phyloP scores from a whole-genome alignment of 768 basidiomycete species.

The Agrocybe praecox region DNA sequence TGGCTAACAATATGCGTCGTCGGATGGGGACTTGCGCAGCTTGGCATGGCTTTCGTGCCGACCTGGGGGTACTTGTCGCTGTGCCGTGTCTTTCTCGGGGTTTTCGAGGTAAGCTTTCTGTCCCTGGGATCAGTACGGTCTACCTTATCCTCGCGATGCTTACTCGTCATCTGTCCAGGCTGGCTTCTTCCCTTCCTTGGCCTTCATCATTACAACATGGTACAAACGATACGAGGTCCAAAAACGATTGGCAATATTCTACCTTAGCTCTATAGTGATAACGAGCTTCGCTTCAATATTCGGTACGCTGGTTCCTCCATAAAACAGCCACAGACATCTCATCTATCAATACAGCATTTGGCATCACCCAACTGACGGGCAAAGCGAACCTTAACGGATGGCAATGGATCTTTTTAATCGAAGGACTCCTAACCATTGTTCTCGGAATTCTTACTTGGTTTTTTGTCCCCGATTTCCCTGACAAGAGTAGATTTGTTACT shows the following conservation, averaged over 20 bases:
- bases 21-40: slow-evolving; percentile 31
- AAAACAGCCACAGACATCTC: slow-evolving; percentile 22
- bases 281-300: slow-evolving; percentile 17
- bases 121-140: neutral
- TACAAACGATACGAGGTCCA: slow-evolving; percentile 25
- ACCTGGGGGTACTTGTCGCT: slow-evolving; percentile 29
- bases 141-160: neutral
- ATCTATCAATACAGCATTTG: slow-evolving; percentile 24
- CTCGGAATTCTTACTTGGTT: slow-evolving; percentile 31
- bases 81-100: slow-evolving; percentile 29
- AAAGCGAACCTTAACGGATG: slow-evolving; percentile 32
- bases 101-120: slow-evolving; percentile 27
- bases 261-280: slow-evolving; percentile 20
- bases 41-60: slow-evolving; percentile 34
- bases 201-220: slow-evolving; percentile 24
- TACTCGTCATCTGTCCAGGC: slow-evolving; percentile 4
- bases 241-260: slow-evolving; percentile 24
- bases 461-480: slow-evolving; percentile 37
- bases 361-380: slow-evolving; percentile 27
- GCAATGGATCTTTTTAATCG: slow-evolving; percentile 38
- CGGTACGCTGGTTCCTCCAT: slow-evolving; percentile 13
- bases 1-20: slow-evolving; percentile 28
- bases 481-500: slow-evolving; percentile 35
- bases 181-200: slow-evolving; percentile 18
- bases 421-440: slow-evolving; percentile 33